Percentiles rank a stretch among this genome's conserved stretches.
phyloP scores from a whole-genome alignment of 768 basidiomycete species.

The Candolleomyces eurysporus region DNA sequence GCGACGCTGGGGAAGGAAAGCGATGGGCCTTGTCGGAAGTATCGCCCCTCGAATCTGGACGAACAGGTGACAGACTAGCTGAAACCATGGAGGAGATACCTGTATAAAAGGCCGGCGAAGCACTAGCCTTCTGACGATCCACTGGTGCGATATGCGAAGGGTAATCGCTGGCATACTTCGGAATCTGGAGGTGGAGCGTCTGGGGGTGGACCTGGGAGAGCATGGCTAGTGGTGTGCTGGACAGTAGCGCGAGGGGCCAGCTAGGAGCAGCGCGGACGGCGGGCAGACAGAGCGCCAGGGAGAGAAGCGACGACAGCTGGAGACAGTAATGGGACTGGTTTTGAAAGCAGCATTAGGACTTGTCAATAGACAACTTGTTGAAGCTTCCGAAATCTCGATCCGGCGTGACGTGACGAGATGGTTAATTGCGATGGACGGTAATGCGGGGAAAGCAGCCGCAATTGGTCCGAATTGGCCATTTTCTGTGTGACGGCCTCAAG shows the following conservation, averaged over 20 bases:
- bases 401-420: slow-evolving; percentile 29
- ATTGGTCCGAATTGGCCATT: slow-evolving; percentile 9
- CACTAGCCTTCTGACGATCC: slow-evolving; percentile 13
- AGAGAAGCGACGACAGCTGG: slow-evolving; percentile 9
- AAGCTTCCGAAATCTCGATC: slow-evolving; percentile 28
- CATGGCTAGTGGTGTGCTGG: slow-evolving; percentile 13
- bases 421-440: slow-evolving; percentile 17
- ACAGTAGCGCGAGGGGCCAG: background rate
- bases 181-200: slow-evolving; percentile 19
- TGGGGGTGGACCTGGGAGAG: slow-evolving; percentile 23
- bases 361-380: slow-evolving; percentile 15
- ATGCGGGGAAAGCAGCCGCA: slow-evolving; percentile 12
- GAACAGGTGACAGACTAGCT: slow-evolving; percentile 9
- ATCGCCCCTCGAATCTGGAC: slow-evolving; percentile 8
- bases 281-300: slow-evolving; percentile 7
- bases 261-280: slow-evolving; percentile 2
- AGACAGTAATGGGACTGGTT: slow-evolving; percentile 16
- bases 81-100: slow-evolving; percentile 5
- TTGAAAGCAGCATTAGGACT: slow-evolving; percentile 19
- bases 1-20: slow-evolving; percentile 11
- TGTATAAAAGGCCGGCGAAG: slow-evolving; percentile 19
- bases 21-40: slow-evolving; percentile 1
- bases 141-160: slow-evolving; percentile 10
- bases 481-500: slow-evolving; percentile 6
- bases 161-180: slow-evolving; percentile 16